Evolutionary conservation across 306 rosid genomes (phyloP).

Genomic region (Mucuna pruriens): DNA sequence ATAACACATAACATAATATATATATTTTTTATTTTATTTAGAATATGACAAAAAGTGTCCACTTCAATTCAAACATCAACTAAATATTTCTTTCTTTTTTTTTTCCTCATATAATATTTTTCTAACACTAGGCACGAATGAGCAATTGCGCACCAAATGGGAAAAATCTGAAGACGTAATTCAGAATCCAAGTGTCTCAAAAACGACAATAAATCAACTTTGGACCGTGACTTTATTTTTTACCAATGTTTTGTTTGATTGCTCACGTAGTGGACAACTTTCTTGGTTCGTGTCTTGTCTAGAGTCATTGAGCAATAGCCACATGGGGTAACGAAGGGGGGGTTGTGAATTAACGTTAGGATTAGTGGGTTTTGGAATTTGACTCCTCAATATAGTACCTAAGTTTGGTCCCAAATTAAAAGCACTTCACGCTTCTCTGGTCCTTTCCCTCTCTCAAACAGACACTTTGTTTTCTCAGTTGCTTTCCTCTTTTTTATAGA

Average conservation of each 20-base stretch:
- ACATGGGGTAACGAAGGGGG: slow-evolving; percentile 36
- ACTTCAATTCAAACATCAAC: slow-evolving; percentile 40
- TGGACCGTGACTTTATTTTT: slow-evolving; percentile 44
- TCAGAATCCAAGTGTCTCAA: slow-evolving; percentile 42
- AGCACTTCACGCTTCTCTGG: slow-evolving; percentile 44
- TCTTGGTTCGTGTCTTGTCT: slow-evolving; percentile 55
- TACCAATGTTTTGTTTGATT: slow-evolving; percentile 50
- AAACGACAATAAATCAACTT: slow-evolving; percentile 57
- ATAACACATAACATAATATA: slow-evolving; percentile 12
- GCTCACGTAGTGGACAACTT: slow-evolving; percentile 46
- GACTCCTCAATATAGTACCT: slow-evolving; percentile 33
- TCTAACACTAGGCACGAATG: not conserved
- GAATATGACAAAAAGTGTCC: slow-evolving; percentile 34
- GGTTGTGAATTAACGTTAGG: slow-evolving; percentile 11
- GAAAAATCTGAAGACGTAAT: slow-evolving; percentile 37
- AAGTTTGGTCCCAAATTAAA: slow-evolving; percentile 47
- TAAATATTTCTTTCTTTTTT: slow-evolving; percentile 31
- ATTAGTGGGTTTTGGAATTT: slow-evolving; percentile 45
- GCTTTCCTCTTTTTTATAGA: slow-evolving; percentile 42
- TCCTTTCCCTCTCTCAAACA: slow-evolving; percentile 42
- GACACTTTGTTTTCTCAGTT: slow-evolving; percentile 43
- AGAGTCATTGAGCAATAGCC: slow-evolving; percentile 44
- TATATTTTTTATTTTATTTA: not conserved
- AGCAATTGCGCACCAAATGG: slow-evolving; percentile 27
- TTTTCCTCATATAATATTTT: not conserved